phyloP scores from a whole-genome alignment of 768 basidiomycete species.

The Lactarius tabidus region DNA sequence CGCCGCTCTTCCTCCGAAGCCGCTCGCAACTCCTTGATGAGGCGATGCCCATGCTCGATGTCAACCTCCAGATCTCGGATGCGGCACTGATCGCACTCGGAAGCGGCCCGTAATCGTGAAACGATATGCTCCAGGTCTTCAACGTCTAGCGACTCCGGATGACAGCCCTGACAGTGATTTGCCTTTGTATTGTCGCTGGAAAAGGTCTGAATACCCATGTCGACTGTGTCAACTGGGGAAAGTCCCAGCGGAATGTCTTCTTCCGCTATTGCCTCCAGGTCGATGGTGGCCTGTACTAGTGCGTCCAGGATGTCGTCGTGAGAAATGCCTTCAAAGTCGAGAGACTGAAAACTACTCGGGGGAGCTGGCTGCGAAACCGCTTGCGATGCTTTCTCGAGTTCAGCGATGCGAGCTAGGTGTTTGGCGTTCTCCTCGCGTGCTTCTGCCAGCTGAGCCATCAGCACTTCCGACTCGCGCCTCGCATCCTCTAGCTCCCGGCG shows the following conservation, averaged over 20 bases:
- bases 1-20: conserved; percentile 7
- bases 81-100: conserved; percentile 8
- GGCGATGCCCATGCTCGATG: conserved; percentile 6
- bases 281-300: conserved; percentile 9
- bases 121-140: neutral
- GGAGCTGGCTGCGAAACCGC: neutral
- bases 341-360: neutral
- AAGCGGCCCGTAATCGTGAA: neutral
- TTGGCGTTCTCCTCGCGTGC: conserved; percentile 12
- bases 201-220: conserved; percentile 11
- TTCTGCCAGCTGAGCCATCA: conserved; percentile 1
- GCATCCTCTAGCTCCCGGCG: conserved; percentile 20
- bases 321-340: conserved; percentile 6
- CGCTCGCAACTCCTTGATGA: conserved; percentile 11
- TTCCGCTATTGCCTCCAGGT: conserved; percentile 13
- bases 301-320: conserved; percentile 17
- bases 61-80: conserved; percentile 18
- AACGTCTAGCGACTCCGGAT: neutral
- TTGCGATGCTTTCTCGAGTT: conserved; percentile 18
- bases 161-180: neutral
- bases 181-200: neutral
- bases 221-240: neutral
- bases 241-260: neutral
- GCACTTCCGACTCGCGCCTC: conserved; percentile 12
- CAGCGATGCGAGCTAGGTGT: conserved; percentile 16